These are phyloP conservation scores for Nitzschia sp. DNA, from an alignment of 108 stramenopile genomes.

Conservation along the genomic window DNA sequence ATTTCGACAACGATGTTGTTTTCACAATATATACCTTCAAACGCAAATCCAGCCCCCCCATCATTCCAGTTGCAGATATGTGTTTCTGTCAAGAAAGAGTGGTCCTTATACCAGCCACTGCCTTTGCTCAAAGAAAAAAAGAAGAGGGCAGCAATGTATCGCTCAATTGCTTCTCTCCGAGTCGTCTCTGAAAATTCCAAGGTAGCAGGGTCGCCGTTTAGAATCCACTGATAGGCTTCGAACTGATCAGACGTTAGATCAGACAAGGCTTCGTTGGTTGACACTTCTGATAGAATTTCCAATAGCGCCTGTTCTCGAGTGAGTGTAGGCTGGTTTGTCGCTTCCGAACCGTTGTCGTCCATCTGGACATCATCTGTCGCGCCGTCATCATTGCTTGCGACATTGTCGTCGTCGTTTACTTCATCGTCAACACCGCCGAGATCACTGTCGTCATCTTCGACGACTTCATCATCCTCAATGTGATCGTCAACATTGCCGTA, in stretches of 20 bases:
- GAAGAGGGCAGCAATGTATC: conserved; percentile 39
- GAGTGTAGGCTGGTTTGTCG: background rate
- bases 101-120: conserved; percentile 7
- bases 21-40: conserved; percentile 15
- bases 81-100: conserved; percentile 7
- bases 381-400: no score
- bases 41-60: conserved; percentile 8
- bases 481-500: no score
- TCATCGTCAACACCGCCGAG: no score
- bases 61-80: conserved; percentile 21
- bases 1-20: background rate
- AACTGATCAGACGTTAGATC: conserved; percentile 19
- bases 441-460: no score
- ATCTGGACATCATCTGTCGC: no score
- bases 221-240: conserved; percentile 22
- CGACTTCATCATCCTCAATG: no score
- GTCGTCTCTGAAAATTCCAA: background rate
- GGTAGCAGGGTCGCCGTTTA: conserved; percentile 6
- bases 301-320: background rate
- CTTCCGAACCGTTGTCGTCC: no score
- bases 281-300: conserved; percentile 3
- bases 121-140: conserved; percentile 45
- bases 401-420: no score
- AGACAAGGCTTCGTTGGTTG: conserved; percentile 1
- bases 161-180: background rate